phyloP scores from a whole-genome alignment of 2,329 filamentous ascomycete species.

The Pseudomassariella vexata region DNA sequence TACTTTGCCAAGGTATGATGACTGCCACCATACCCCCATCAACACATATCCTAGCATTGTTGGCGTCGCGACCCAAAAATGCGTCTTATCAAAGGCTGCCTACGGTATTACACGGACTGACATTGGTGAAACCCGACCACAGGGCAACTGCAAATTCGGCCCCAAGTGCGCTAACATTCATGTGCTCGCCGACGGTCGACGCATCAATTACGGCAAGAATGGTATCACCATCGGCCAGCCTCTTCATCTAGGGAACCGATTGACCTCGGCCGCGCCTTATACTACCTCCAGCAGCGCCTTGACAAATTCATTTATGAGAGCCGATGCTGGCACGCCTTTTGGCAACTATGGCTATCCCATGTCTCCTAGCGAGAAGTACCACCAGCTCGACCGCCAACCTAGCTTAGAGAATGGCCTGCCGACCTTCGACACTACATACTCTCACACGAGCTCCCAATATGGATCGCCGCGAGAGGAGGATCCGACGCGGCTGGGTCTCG shows the following conservation, averaged over 20 bases:
- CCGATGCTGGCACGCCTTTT: conserved; percentile 43
- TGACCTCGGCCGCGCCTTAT: conserved; percentile 54
- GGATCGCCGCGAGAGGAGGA: conserved; percentile 77
- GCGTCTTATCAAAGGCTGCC: conserved; percentile 1
- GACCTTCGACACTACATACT: conserved; percentile 53
- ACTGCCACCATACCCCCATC: too few species aligned
- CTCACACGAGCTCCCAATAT: conserved; percentile 56
- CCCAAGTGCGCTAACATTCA: conserved; percentile 97
- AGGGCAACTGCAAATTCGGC: conserved; percentile 99
- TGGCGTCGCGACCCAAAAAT: neutral
- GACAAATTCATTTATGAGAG: conserved; percentile 67
- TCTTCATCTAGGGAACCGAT: conserved; percentile 59
- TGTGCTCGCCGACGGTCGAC: conserved; percentile 85
- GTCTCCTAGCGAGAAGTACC: conserved; percentile 34
- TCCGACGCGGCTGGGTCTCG: conserved; percentile 55
- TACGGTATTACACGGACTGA: conserved; percentile 10
- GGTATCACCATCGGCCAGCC: conserved; percentile 59
- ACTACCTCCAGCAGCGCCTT: conserved; percentile 64
- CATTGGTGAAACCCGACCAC: conserved; percentile 17
- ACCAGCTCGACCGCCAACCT: conserved; percentile 40
- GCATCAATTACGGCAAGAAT: conserved; percentile 75
- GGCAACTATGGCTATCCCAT: conserved; percentile 34
- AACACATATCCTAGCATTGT: too few species aligned
- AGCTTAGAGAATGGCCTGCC: conserved; percentile 51
- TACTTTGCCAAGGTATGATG: conserved; percentile 88